phyloP scores from a whole-genome alignment of 257 asterid genomes.

The Lycium ferocissimum region DNA sequence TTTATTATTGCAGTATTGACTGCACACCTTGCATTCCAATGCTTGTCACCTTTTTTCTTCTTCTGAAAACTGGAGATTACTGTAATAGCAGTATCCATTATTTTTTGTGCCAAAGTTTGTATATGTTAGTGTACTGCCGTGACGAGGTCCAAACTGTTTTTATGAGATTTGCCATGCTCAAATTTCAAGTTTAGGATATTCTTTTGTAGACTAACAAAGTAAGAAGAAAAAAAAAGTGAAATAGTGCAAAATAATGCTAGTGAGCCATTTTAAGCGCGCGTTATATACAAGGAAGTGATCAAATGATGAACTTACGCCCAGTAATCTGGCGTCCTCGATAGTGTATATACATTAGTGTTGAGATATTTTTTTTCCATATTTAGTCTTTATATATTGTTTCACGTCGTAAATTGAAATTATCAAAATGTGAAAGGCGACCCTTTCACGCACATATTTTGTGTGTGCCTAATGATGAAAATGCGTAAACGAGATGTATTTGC shows the following conservation, averaged over 20 bases:
- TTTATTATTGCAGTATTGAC: slow-evolving; percentile 18
- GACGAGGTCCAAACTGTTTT: background rate
- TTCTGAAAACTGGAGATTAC: background rate
- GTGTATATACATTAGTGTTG: too few relatives aligned
- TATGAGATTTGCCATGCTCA: background rate
- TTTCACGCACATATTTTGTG: too few relatives aligned
- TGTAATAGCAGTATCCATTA: background rate
- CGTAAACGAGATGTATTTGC: too few relatives aligned
- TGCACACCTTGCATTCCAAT: slow-evolving; percentile 27
- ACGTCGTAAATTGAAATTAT: too few relatives aligned
- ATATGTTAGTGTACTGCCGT: background rate
- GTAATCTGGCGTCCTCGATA: too few relatives aligned
- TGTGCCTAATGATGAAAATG: too few relatives aligned
- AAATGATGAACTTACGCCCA: too few relatives aligned
- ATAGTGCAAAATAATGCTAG: background rate
- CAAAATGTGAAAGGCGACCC: too few relatives aligned
- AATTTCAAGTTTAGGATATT: background rate
- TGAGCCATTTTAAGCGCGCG: too few relatives aligned
- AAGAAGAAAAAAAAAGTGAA: background rate
- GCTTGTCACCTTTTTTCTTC: background rate
- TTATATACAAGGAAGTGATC: too few relatives aligned
- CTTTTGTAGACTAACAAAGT: background rate
- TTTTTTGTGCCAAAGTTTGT: background rate
- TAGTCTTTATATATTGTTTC: too few relatives aligned
- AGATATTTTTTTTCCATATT: too few relatives aligned